Percentiles rank a stretch among this genome's conserved stretches.
Evolutionary conservation across 1,139 yeast genomes (phyloP).

Genomic region (Blastobotrys illinoisensis): DNA sequence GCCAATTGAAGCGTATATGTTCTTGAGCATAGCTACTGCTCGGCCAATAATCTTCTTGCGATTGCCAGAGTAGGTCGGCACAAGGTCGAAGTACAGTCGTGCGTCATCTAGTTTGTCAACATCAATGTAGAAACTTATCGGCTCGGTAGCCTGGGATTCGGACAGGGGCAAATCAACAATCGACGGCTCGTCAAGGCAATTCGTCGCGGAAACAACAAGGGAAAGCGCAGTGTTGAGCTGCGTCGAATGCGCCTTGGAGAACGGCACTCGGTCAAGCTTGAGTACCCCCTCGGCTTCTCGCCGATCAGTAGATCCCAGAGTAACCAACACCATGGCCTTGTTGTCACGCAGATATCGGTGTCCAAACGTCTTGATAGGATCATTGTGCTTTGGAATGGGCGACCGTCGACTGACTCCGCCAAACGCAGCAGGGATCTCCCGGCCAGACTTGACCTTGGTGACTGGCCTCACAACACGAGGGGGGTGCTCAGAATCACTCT

Average conservation of each 20-base stretch:
- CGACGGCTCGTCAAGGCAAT: slow-evolving; percentile 53
- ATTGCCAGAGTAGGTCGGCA: slow-evolving; percentile 77
- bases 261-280: slow-evolving; percentile 65
- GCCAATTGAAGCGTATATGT: slow-evolving; percentile 66
- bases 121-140: slow-evolving; percentile 68
- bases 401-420: not conserved
- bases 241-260: slow-evolving; percentile 69
- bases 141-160: slow-evolving; percentile 78
- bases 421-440: slow-evolving; percentile 5
- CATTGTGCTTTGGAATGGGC: slow-evolving; percentile 5
- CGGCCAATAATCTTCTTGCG: slow-evolving; percentile 64
- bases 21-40: slow-evolving; percentile 71
- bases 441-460: slow-evolving; percentile 8
- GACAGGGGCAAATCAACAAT: slow-evolving; percentile 79
- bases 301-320: slow-evolving; percentile 82
- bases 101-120: slow-evolving; percentile 45
- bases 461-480: slow-evolving; percentile 1
- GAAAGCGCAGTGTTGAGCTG: slow-evolving; percentile 87
- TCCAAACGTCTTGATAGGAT: slow-evolving; percentile 69
- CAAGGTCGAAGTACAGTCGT: slow-evolving; percentile 75
- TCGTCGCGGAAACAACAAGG: slow-evolving; percentile 54
- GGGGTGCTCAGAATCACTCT: not conserved
- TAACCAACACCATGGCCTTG: slow-evolving; percentile 62
- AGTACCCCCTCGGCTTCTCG: slow-evolving; percentile 59
- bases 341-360: slow-evolving; percentile 58